phyloP scores from a whole-genome alignment of 1,139 yeast species.

The Geotrichum bryndzae region DNA sequence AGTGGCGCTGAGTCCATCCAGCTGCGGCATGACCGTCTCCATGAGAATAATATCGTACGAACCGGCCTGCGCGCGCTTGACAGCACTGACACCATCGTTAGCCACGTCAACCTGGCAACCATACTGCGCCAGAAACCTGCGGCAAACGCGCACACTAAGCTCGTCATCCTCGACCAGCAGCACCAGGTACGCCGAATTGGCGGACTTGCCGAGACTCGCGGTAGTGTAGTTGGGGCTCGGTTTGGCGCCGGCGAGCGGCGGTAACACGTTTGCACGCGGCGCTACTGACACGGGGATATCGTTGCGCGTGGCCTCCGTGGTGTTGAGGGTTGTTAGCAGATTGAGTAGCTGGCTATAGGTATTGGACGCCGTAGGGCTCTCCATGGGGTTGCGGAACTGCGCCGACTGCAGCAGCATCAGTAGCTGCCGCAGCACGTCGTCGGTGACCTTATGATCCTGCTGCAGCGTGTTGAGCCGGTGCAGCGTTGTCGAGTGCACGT shows the following conservation, averaged over 20 bases:
- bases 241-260: neutral
- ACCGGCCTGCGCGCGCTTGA: conserved; percentile 60
- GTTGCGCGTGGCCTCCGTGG: conserved; percentile 12
- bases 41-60: conserved; percentile 75
- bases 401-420: conserved; percentile 2
- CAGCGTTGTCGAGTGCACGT: conserved; percentile 7
- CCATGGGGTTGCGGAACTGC: neutral
- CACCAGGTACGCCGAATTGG: conserved; percentile 35
- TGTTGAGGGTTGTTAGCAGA: conserved; percentile 10
- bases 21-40: conserved; percentile 92
- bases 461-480: conserved; percentile 13
- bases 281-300: conserved; percentile 3
- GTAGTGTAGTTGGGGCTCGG: neutral
- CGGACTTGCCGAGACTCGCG: neutral
- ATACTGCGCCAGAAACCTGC: conserved; percentile 71
- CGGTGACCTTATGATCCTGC: conserved; percentile 10
- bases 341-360: conserved; percentile 2
- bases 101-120: conserved; percentile 93
- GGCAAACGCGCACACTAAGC: conserved; percentile 50
- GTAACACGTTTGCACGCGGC: neutral
- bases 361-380: conserved; percentile 1
- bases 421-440: conserved; percentile 15
- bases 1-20: conserved; percentile 92
- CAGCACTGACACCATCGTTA: conserved; percentile 86
- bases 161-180: conserved; percentile 81